These are phyloP conservation scores for Candida adriatica DNA, from an alignment of 805 yeast species.

Conservation along the genomic window DNA sequence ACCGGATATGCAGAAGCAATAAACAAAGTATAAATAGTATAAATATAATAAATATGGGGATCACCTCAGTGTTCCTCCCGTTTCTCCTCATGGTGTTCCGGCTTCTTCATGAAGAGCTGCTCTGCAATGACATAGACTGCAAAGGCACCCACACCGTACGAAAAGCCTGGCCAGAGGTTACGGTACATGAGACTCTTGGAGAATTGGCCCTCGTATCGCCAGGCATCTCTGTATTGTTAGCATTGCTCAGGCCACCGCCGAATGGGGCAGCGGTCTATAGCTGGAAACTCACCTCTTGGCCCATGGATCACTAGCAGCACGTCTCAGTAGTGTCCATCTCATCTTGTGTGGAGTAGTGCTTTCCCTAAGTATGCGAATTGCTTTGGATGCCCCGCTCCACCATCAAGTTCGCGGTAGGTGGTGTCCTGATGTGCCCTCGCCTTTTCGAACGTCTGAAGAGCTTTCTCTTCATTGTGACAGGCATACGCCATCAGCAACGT, in stretches of 20 bases:
- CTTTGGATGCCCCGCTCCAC: too few relatives aligned
- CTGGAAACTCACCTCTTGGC: constrained; percentile 36
- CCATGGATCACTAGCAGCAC: constrained; percentile 38
- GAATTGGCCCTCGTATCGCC: constrained; percentile 86
- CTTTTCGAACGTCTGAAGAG: too few relatives aligned
- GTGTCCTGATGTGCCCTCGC: too few relatives aligned
- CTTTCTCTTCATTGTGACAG: too few relatives aligned
- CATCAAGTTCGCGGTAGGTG: too few relatives aligned
- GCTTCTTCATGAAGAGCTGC: constrained; percentile 17
- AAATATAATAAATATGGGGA: background rate
- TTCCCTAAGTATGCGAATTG: too few relatives aligned
- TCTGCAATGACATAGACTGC: constrained; percentile 45
- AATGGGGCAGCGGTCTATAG: too few relatives aligned
- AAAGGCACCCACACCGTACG: constrained; percentile 73
- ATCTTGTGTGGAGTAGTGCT: too few relatives aligned
- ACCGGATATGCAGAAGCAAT: constrained; percentile 4
- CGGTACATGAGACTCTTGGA: constrained; percentile 61
- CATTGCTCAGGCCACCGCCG: too few relatives aligned
- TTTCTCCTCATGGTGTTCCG: constrained; percentile 12
- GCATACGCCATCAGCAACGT: too few relatives aligned
- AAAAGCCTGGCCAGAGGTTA: constrained; percentile 74
- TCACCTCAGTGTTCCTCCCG: constrained; percentile 4
- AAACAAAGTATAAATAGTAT: constrained; percentile 1
- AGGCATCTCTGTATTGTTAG: constrained; percentile 57
- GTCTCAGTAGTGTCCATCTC: constrained; percentile 16